phyloP scores from a whole-genome alignment of 2,329 filamentous ascomycete genomes.

The Xylariaceae sp. region DNA sequence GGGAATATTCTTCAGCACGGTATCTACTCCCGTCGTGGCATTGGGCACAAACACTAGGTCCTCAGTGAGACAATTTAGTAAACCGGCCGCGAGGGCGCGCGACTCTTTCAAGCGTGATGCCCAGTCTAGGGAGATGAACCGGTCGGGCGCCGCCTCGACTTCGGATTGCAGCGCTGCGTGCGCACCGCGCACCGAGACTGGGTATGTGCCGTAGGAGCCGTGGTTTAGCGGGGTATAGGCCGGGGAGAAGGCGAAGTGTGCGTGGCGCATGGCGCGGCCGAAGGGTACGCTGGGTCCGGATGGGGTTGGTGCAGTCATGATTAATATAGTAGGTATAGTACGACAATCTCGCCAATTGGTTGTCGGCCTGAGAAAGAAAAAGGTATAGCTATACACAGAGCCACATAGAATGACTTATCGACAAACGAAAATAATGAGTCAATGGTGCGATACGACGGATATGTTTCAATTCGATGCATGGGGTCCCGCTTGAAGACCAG shows the following conservation, averaged over 20 bases:
- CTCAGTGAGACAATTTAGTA: conserved; percentile 30
- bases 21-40: conserved; percentile 69
- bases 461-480: too few relatives aligned
- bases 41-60: conserved; percentile 67
- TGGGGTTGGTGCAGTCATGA: not conserved
- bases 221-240: conserved; percentile 43
- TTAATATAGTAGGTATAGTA: not conserved
- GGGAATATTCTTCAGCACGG: conserved; percentile 64
- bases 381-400: too few relatives aligned
- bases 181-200: conserved; percentile 31
- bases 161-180: conserved; percentile 35
- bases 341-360: too few relatives aligned
- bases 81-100: conserved; percentile 27
- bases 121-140: conserved; percentile 40
- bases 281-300: conserved; percentile 33
- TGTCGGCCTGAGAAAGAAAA: too few relatives aligned
- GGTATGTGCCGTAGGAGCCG: conserved; percentile 40
- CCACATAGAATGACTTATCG: too few relatives aligned
- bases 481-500: too few relatives aligned
- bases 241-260: conserved; percentile 40
- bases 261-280: conserved; percentile 39
- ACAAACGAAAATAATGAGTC: too few relatives aligned
- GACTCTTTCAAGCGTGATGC: conserved; percentile 29
- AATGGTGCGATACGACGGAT: too few relatives aligned
- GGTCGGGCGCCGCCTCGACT: conserved; percentile 38